Evolutionary conservation across 441 rosid genomes (phyloP).

Genomic region (Euphorbia corollata): DNA sequence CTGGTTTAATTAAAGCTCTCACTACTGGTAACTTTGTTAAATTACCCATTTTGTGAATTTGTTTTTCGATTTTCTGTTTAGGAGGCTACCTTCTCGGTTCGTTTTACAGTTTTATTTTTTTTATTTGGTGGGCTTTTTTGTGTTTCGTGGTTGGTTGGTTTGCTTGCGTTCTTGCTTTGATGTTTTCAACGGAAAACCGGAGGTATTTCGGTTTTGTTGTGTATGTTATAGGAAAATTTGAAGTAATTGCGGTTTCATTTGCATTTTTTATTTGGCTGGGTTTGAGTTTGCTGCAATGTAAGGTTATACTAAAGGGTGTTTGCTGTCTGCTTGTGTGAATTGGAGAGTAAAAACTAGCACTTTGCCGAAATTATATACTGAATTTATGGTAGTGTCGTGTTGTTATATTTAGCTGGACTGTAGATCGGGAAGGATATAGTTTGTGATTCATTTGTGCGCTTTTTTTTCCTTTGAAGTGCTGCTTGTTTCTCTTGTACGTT

Average conservation of each 20-base stretch:
- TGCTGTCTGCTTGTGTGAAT: not conserved
- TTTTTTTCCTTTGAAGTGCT: not conserved
- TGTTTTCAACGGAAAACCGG: not conserved
- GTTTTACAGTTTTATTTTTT: not conserved
- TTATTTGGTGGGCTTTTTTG: no score
- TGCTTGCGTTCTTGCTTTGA: not conserved
- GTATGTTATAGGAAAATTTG: not conserved
- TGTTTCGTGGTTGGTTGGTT: not conserved
- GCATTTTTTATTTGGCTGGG: no score
- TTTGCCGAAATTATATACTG: no score
- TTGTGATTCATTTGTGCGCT: not conserved
- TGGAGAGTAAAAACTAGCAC: not conserved
- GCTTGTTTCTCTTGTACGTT: not conserved
- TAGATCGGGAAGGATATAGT: not conserved
- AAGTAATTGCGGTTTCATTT: not conserved
- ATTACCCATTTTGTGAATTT: not conserved
- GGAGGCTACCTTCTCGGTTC: not conserved
- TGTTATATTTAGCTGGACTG: not conserved
- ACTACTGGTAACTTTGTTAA: constrained; percentile 35
- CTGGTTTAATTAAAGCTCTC: constrained; percentile 61
- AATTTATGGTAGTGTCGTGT: not conserved
- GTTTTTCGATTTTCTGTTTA: no score
- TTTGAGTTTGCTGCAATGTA: not conserved
- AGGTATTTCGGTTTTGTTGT: not conserved
- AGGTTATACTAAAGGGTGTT: not conserved